phyloP scores from a whole-genome alignment of 768 basidiomycete species.

The Collybia mongolica region DNA sequence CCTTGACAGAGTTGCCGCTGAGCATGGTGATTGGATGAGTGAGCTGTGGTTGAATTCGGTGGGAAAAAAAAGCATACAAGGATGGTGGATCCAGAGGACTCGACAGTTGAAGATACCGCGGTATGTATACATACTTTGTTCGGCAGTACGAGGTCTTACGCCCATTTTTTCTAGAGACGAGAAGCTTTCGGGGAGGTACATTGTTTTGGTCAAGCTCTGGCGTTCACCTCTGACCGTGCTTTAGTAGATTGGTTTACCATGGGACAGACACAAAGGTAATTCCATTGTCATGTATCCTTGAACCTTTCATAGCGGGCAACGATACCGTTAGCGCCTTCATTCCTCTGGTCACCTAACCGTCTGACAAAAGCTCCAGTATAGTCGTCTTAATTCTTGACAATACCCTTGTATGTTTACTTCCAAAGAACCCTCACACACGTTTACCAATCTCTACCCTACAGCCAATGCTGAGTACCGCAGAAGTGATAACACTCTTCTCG shows the following conservation, averaged over 20 bases:
- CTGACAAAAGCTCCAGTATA: conserved; percentile 47
- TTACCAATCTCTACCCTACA: not conserved
- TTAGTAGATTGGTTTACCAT: conserved; percentile 77
- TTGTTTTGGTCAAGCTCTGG: not conserved
- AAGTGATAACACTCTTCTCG: conserved; percentile 81
- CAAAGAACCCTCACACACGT: not conserved
- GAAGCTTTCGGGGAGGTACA: conserved; percentile 90
- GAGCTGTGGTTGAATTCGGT: too few relatives aligned
- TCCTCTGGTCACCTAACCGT: not conserved
- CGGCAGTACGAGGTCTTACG: too few relatives aligned
- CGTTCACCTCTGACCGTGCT: not conserved
- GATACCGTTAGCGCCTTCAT: conserved; percentile 57
- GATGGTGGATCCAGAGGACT: conserved; percentile 69
- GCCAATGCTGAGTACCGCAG: conserved; percentile 33
- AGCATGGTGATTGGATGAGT: too few relatives aligned
- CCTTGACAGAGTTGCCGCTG: too few relatives aligned
- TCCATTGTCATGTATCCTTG: conserved; percentile 73
- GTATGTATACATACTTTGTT: conserved; percentile 39
- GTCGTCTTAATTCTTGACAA: conserved; percentile 84
- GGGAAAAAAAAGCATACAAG: too few relatives aligned
- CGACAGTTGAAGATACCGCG: conserved; percentile 75
- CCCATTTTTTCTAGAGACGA: conserved; percentile 50
- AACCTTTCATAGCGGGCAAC: conserved; percentile 75
- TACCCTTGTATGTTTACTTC: conserved; percentile 51
- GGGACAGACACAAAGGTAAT: conserved; percentile 66